Base-by-base conservation (phyloP, 345 rosid genomes). In the Erucastrum elatum region DNA sequence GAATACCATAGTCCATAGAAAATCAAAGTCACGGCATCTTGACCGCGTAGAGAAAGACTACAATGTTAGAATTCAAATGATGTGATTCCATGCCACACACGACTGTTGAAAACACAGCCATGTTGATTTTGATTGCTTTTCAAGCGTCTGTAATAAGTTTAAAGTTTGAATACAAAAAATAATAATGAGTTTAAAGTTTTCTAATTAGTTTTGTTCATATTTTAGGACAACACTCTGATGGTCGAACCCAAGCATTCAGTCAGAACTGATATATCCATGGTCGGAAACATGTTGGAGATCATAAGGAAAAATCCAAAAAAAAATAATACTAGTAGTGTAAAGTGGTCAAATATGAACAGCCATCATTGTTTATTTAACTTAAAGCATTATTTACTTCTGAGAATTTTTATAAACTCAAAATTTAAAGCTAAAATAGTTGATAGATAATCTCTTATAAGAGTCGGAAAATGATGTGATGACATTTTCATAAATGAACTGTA, bases 21-120 rank as follows among this genome's bases (percentile, higher is more conserved):
- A 67, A 27, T 67, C 67, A 75, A 75, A 75, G 78, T 39, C 72
- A 66, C 39, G 39, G 73, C 11, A 58, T 11, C 60, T 75, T 75
- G 79, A 75, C 79, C 46, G 44, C 27, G 78, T 67, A 16, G 60
- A 56, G 25, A 58, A 75, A 7, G 73, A 75, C 17, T 13, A 51
- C 56, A 51, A 68, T 60, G 68, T 41, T 51, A 60, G 16, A 60
- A 60, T 67, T 58, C 73, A 75, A 12, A 75, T 56, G n/a, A n/a
- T 66, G 59, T 56, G 31, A 37, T 56, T 56, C 7, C 78, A 75
- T 75, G 78, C 72, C 29, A 75, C 10, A 75, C 4, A 58, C 15
- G 6, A 29, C 60, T 17, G 13, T 41, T 12, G 11, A 17, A 29
- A 75, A 7, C 6, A 68, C 67, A 2, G 2, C 10, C 68, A 44